These are phyloP conservation scores for Cyathus striatus DNA, from an alignment of 768 basidiomycete genomes.

Conservation along the genomic window DNA sequence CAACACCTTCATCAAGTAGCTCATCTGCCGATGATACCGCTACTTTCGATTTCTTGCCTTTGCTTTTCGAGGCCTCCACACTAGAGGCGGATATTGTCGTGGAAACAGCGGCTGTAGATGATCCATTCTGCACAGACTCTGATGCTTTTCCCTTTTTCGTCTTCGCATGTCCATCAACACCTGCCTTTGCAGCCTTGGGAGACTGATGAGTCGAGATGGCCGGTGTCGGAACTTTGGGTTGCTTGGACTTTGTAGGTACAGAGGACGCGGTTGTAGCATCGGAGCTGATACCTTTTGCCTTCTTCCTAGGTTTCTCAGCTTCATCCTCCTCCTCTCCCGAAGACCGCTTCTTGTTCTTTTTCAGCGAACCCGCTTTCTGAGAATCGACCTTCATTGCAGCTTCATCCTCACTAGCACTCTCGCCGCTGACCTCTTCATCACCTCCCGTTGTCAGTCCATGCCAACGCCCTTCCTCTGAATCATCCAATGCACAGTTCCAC, in stretches of 20 bases:
- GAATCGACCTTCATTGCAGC: constrained; percentile 11
- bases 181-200: constrained; percentile 7
- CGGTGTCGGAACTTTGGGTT: constrained; percentile 13
- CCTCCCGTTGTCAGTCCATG: constrained; percentile 33
- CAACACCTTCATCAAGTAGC: background rate
- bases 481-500: constrained; percentile 78
- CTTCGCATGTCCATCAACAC: constrained; percentile 10
- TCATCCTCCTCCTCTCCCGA: constrained; percentile 31
- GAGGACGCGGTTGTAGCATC: constrained; percentile 2
- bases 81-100: no score
- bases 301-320: constrained; percentile 40
- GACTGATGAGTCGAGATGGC: constrained; percentile 9
- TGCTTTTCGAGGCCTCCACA: background rate
- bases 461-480: constrained; percentile 55
- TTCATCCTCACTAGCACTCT: constrained; percentile 19
- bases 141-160: constrained; percentile 8
- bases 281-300: constrained; percentile 25
- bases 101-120: no score
- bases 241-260: constrained; percentile 5
- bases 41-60: background rate
- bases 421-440: constrained; percentile 13
- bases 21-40: background rate
- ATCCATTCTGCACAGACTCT: background rate
- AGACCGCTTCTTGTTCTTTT: constrained; percentile 29
- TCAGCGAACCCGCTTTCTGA: constrained; percentile 9